phyloP scores from a whole-genome alignment of 306 rosid genomes.

The Elaeagnus macrophylla region DNA sequence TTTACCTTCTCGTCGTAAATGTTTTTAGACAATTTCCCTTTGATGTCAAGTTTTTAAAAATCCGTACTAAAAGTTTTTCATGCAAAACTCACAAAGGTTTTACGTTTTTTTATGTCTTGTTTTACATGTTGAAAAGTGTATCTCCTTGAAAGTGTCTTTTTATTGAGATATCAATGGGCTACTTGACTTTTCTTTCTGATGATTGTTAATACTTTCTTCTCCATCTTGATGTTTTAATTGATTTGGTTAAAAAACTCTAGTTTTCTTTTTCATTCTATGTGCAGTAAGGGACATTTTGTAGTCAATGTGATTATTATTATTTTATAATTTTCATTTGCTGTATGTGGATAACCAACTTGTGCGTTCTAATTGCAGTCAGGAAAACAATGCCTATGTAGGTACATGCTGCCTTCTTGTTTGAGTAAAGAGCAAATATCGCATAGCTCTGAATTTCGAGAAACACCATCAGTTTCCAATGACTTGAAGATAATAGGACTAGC shows the following conservation, averaged over 20 bases:
- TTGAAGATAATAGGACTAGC: slow-evolving; percentile 65
- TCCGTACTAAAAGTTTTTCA: too few relatives aligned
- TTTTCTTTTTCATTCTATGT: too few relatives aligned
- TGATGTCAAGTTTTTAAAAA: too few relatives aligned
- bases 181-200: neutral
- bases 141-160: neutral
- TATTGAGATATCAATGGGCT: neutral
- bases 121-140: too few relatives aligned
- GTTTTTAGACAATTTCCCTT: too few relatives aligned
- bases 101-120: too few relatives aligned
- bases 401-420: slow-evolving; percentile 59
- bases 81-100: too few relatives aligned
- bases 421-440: slow-evolving; percentile 42
- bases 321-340: slow-evolving; percentile 8
- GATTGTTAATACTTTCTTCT: neutral
- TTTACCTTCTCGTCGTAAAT: too few relatives aligned
- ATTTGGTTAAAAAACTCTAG: too few relatives aligned
- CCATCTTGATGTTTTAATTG: too few relatives aligned
- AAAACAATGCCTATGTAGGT: slow-evolving; percentile 84
- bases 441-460: slow-evolving; percentile 49
- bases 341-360: neutral
- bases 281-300: neutral
- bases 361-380: slow-evolving; percentile 55
- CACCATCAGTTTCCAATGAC: slow-evolving; percentile 45
- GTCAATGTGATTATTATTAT: neutral